These are phyloP conservation scores for Nicotiana benthamiana DNA, from an alignment of 257 asterid genomes.

Conservation along the genomic window DNA sequence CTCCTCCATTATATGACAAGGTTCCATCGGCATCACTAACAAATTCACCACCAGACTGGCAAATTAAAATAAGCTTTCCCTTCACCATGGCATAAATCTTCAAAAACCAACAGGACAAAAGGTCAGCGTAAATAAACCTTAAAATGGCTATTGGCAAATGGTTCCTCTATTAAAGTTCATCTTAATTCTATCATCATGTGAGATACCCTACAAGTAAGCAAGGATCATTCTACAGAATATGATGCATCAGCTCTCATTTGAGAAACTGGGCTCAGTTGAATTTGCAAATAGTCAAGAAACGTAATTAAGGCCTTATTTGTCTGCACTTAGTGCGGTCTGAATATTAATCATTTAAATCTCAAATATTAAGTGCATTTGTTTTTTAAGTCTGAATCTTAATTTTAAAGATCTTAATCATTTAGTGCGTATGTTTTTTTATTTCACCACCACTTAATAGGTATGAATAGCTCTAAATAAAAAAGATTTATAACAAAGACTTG, in stretches of 20 bases:
- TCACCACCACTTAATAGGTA: too few relatives aligned
- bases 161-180: neutral
- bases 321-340: too few relatives aligned
- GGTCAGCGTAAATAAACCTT: slow-evolving; percentile 1
- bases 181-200: neutral
- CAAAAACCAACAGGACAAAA: slow-evolving; percentile 20
- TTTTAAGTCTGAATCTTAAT: too few relatives aligned
- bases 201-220: neutral
- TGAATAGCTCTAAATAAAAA: too few relatives aligned
- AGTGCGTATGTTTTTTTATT: too few relatives aligned
- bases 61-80: slow-evolving; percentile 82
- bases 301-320: neutral
- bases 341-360: too few relatives aligned
- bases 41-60: slow-evolving; percentile 86
- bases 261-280: neutral
- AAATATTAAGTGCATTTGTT: too few relatives aligned
- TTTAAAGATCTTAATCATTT: too few relatives aligned
- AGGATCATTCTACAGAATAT: neutral
- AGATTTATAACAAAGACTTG: too few relatives aligned
- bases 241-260: neutral
- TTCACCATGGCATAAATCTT: slow-evolving; percentile 63
- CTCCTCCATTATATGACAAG: slow-evolving; percentile 72
- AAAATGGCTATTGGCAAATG: neutral
- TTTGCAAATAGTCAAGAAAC: neutral
- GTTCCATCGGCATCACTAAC: slow-evolving; percentile 56